Evolutionary conservation across 768 basidiomycete genomes (phyloP), one percentile per base, ranked within the genome.

Genomic region (Lactarius hatsudake): DNA sequence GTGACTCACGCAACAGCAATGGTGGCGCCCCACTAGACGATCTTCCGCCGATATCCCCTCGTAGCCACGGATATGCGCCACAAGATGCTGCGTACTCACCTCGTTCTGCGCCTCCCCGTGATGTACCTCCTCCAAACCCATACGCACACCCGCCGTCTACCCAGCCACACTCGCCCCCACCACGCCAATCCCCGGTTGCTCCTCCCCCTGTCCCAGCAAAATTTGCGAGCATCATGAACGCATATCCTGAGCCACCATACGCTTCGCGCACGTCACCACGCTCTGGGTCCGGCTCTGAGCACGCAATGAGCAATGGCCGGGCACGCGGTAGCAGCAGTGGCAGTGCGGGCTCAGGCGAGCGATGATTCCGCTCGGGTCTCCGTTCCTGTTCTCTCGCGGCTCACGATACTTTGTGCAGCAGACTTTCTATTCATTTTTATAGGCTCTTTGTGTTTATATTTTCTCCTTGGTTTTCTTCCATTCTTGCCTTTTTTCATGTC

Each of bases 171-270:
- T 76, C 77, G 38, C 76, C 70, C 7, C 71, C 72, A 42, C 73
- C 75, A 48, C 74, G 74, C 43, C 71, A 71, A 36, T 63, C 72
- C 59, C 64, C 75, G 32, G 45, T 75, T 36, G 63, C 73, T 38
- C 71, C 76, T 28, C 75, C 74, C 26, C 70, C 79, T 0, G 77
- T 83, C 10, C 82, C 85, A 2, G 78, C 86, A 32, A 83, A 86
- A 62, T 84, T 89, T 73, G 89, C 86, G 40, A 86, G 83, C 66
- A 87, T 90, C 69, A 86, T 90, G 87, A 84, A 87, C 71, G 87
- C 87, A n/a, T 88, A 87, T 74, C 81, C 86, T 10, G 74, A 78
- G 1, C 74, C 75, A 36, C 74, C 76, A 15, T 69, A 62, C 42
- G 68, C 71, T 20, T 68, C 67, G 9, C 67, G 67, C 28, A 68